These are phyloP conservation scores for Aegilops sharonensis DNA, from an alignment of 176 grass and related monocot species.

Conservation along the genomic window DNA sequence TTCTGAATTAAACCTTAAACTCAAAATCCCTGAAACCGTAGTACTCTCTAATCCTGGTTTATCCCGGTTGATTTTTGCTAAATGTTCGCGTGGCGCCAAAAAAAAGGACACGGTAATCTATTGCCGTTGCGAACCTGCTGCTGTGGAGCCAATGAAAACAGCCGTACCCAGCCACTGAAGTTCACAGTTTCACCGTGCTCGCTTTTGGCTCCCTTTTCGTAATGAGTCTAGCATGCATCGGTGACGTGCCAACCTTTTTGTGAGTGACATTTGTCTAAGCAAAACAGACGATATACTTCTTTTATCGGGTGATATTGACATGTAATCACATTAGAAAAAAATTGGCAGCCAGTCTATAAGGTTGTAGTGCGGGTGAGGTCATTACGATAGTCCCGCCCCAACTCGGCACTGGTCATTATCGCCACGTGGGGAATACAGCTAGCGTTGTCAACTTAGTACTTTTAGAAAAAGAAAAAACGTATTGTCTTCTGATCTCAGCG, in stretches of 20 bases:
- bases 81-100: too few relatives aligned
- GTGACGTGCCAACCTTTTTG: not conserved
- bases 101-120: too few relatives aligned
- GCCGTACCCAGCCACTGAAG: not conserved
- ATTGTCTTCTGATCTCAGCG: not conserved
- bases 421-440: conserved; percentile 13
- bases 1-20: too few relatives aligned
- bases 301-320: conserved; percentile 12
- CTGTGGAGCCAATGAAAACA: too few relatives aligned
- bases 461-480: not conserved
- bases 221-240: not conserved
- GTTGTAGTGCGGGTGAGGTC: not conserved
- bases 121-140: too few relatives aligned
- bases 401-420: not conserved
- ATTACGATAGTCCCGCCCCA: not conserved
- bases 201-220: not conserved
- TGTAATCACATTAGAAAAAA: not conserved
- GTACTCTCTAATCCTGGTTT: too few relatives aligned
- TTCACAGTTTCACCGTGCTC: not conserved
- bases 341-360: not conserved
- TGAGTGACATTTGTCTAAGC: not conserved
- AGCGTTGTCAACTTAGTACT: not conserved
- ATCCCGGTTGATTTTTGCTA: too few relatives aligned
- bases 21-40: too few relatives aligned
- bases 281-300: conserved; percentile 26